Evolutionary conservation across 225 moss, liverwort and hornwort species (phyloP).

Genomic region (Pleurozium schreberi): DNA sequence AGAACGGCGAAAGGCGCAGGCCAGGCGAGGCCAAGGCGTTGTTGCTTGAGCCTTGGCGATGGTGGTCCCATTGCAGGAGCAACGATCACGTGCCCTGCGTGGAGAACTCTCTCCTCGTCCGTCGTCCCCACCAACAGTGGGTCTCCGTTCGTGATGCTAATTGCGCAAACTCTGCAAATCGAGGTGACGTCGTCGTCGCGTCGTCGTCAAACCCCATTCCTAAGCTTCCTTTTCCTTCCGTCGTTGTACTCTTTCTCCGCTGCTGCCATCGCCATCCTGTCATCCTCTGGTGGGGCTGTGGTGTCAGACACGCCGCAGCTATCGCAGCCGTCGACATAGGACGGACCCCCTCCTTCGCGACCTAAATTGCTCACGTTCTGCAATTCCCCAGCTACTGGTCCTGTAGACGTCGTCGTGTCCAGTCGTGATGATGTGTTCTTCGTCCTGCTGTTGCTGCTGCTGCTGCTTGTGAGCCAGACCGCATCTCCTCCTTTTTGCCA

Average conservation of each 20-base stretch:
- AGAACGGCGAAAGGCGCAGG: background rate
- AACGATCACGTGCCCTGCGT: slow-evolving; percentile 21
- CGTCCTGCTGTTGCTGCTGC: background rate
- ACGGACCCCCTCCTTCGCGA: background rate
- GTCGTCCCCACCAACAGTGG: background rate
- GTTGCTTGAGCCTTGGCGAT: background rate
- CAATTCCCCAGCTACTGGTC: background rate
- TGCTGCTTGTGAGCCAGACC: background rate
- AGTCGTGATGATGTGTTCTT: background rate
- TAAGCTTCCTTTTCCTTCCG: background rate
- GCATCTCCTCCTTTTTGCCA: background rate
- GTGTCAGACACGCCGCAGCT: background rate
- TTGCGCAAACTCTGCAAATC: background rate
- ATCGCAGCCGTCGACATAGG: background rate
- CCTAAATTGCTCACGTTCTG: background rate
- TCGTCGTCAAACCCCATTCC: background rate
- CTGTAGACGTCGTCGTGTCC: background rate
- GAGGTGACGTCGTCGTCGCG: background rate
- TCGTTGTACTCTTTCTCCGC: background rate
- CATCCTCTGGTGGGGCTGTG: background rate
- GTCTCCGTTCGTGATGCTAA: background rate
- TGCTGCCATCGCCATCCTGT: background rate
- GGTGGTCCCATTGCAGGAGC: background rate
- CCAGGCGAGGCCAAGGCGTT: background rate
- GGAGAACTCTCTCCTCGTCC: background rate